Base-by-base conservation (phyloP, 2,329 filamentous ascomycete genomes). In the Ceratocystis eucalypticola region DNA sequence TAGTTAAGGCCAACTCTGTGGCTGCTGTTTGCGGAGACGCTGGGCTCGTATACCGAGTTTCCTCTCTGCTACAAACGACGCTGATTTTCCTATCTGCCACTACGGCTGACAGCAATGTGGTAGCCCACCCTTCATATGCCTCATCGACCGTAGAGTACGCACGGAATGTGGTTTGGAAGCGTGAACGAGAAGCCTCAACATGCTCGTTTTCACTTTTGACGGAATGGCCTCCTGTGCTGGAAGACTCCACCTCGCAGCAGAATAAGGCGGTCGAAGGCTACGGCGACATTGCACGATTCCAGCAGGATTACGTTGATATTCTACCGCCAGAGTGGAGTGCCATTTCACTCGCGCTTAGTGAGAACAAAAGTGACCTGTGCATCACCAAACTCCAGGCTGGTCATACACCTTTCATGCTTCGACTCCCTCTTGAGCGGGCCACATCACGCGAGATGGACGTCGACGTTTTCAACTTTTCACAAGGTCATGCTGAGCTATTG, bases 281-380 rank as follows among this genome's bases (percentile, higher is more conserved):
- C 77, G 3, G 79, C 8, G 80, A 87, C 69, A 80, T 85, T 71
- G 75, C 79, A 55, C 79, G 80, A 30, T 95, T 96, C 71, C 88
- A 93, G 73, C 80, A 82, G 69, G 84, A 92, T 59, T 96, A 91
- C 71, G 81, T 96, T 63, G 89, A 96, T 72, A 88, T 93, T 62
- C 85, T 99, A 5, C 95, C 94, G 0, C 77, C 80, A 48, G 80
- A 82, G 5, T 99, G 94, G 94, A 91, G 86, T 61, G 88, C 92
- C 1, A 79, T 99, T 8, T 97, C 92, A 0, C 78, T 99, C 57
- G 88, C 88, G 0, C 76, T 99, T 17, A 94, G 88, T 72, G 89
- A 96, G 65, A 87, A 87, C 70, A 83, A 82, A 48, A 88, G 90
- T 65, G 94, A 97, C 72, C 82, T 99, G 3, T 91, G 89, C 70